Percentiles rank a stretch among this genome's conserved stretches.
These are phyloP conservation scores for Acanthamoeba royreba DNA, from an alignment of 208 protist genomes.

Conservation along the genomic window DNA sequence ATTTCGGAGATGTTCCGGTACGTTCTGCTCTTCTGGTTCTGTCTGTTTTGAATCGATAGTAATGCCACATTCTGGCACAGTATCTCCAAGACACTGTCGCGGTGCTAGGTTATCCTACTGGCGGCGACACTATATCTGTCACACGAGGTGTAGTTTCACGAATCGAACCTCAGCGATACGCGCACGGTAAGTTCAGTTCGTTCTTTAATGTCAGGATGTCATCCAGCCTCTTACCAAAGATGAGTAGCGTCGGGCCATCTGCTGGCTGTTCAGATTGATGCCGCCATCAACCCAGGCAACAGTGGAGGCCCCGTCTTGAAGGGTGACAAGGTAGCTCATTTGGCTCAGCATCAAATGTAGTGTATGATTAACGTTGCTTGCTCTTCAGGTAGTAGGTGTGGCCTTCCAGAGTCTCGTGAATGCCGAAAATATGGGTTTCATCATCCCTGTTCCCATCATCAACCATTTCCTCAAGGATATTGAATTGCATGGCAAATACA, in stretches of 20 bases:
- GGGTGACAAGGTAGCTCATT: not conserved
- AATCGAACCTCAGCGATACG: conserved; percentile 62
- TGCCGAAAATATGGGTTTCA: conserved; percentile 75
- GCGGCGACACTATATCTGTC: conserved; percentile 76
- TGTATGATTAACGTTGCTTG: no score
- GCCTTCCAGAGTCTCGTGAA: conserved; percentile 65
- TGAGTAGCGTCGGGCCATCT: conserved; percentile 34
- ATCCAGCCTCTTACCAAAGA: not conserved
- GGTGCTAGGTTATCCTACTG: conserved; percentile 74
- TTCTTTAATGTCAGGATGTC: not conserved
- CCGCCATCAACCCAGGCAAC: conserved; percentile 74
- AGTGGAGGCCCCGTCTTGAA: conserved; percentile 65
- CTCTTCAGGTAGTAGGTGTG: conserved; percentile 68
- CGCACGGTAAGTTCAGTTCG: not conserved
- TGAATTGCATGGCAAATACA: conserved; percentile 37
- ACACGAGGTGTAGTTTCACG: conserved; percentile 70
- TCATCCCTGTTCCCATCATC: conserved; percentile 70
- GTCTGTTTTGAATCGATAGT: not conserved
- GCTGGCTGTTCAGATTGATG: conserved; percentile 71
- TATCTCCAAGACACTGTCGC: conserved; percentile 68
- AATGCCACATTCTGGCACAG: conserved; percentile 47
- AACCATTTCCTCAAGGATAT: conserved; percentile 63
- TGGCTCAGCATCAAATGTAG: no score
- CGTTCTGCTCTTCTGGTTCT: not conserved
- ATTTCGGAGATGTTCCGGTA: not conserved